A percentile compares a stretch with the other conserved stretches of the same genome.
phyloP scores from a whole-genome alignment of 345 rosid species.

The Brassica nigra region DNA sequence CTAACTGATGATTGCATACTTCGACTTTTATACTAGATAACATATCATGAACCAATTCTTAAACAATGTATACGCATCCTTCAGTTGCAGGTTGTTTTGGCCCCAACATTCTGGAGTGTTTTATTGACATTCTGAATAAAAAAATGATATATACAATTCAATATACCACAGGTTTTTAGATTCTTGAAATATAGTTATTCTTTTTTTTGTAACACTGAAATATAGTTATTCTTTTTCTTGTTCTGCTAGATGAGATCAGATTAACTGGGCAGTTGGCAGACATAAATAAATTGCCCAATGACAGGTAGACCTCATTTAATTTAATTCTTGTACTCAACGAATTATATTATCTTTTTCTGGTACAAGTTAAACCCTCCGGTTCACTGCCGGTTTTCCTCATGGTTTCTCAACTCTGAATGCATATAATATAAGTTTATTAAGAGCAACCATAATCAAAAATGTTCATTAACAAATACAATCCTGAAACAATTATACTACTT shows the following conservation, averaged over 20 bases:
- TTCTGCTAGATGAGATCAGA: constrained; percentile 30
- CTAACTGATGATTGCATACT: constrained; percentile 16
- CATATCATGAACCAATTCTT: too few relatives aligned
- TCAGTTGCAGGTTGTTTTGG: not conserved
- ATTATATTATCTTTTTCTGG: not conserved
- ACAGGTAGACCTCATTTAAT: constrained; percentile 65
- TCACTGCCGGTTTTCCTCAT: not conserved
- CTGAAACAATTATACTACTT: too few relatives aligned
- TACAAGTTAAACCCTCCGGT: constrained; percentile 10
- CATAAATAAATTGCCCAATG: constrained; percentile 52
- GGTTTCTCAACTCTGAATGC: too few relatives aligned
- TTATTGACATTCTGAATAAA: not conserved
- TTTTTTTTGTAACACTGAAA: not conserved
- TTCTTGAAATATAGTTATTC: not conserved
- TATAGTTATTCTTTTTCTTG: not conserved
- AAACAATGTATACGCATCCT: not conserved
- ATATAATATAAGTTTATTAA: too few relatives aligned
- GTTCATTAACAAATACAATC: too few relatives aligned
- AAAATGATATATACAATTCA: not conserved
- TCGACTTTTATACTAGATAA: not conserved
- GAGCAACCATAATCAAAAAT: too few relatives aligned
- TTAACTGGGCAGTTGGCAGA: constrained; percentile 50
- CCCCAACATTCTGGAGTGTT: not conserved
- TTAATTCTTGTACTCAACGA: constrained; percentile 17
- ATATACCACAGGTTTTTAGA: not conserved